Evolutionary conservation across 768 basidiomycete genomes (phyloP), one percentile per base, ranked within the genome.

Genomic region (Lactifluus volemus): DNA sequence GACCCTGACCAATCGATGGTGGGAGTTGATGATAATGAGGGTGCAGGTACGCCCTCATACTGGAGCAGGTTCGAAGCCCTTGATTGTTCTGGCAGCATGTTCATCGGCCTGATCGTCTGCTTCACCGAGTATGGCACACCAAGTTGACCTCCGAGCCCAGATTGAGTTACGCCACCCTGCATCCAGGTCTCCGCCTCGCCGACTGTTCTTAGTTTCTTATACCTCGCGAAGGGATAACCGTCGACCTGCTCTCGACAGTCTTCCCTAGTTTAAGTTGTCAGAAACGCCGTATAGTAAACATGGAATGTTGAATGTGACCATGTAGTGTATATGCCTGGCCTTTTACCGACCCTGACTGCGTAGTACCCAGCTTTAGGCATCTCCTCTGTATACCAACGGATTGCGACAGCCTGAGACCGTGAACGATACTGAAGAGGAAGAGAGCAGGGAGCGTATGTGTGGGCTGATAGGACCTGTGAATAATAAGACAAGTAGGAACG

Each of bases 181-280:
- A 82, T 73, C 72, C 82, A 96, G 1, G 70, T 75, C 58, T 81
- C 72, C 0, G 94, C 94, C 38, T 84, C 83, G 1, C 72, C 70
- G 30, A 73, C 69, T 8, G 74, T 81, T 6, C 63, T 54, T 68
- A 96, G 86, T 66, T 88, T 91, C 71, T 92, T 85, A 75, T 79
- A 86, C 30, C 69, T 72, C 0, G 90, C 82, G 14, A 79, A 79
- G 0, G 75, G 41, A 68, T 80, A 92, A 36, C 84, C 84, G 58
- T 84, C 81, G 42, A 85, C 78, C 69, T 92, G 89, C 0, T 70
- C 70, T 67, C 85, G 76, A 65, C 87, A 87, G 15, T 94, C 90
- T 6, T 73, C 75, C 92, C 91, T 92, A 19, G n/a, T 21, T 17
- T 21, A 47, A 61, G 58, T 60, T 34, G 11, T 49, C 41, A 56